Evolutionary conservation across 805 yeast genomes (phyloP).

Genomic region (Wickerhamiella cacticola): DNA sequence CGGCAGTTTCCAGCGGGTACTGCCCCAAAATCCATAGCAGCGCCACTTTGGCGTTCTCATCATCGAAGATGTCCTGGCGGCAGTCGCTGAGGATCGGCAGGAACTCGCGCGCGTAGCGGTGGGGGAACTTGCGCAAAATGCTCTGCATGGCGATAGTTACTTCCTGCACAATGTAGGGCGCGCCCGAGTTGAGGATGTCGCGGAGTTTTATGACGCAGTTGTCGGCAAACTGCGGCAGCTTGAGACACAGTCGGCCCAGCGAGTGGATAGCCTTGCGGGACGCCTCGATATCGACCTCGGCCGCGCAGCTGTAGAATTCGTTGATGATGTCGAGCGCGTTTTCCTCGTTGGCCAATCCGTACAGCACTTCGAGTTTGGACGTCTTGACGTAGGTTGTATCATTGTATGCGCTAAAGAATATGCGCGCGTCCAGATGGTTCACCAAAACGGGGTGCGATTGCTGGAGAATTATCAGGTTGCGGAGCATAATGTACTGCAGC

Average conservation of each 20-base stretch:
- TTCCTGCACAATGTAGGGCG: slow-evolving; percentile 70
- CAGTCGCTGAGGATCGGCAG: slow-evolving; percentile 34
- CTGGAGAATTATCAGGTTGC: slow-evolving; percentile 67
- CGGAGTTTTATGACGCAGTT: slow-evolving; percentile 52
- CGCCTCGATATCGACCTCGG: slow-evolving; percentile 76
- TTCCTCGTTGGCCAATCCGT: slow-evolving; percentile 54
- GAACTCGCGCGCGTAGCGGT: slow-evolving; percentile 32
- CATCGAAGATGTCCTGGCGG: slow-evolving; percentile 44
- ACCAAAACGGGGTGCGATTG: slow-evolving; percentile 14
- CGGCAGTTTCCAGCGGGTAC: slow-evolving; percentile 39
- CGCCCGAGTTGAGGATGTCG: slow-evolving; percentile 49
- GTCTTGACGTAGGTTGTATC: slow-evolving; percentile 84
- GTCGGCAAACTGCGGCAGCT: slow-evolving; percentile 48
- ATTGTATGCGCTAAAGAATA: slow-evolving; percentile 70
- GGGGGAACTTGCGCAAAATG: slow-evolving; percentile 65
- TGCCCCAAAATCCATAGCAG: slow-evolving; percentile 79
- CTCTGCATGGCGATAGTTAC: slow-evolving; percentile 63
- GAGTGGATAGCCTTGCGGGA: slow-evolving; percentile 81
- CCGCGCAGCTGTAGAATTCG: slow-evolving; percentile 76
- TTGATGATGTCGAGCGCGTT: slow-evolving; percentile 51
- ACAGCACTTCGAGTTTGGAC: slow-evolving; percentile 78
- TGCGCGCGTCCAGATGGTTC: slow-evolving; percentile 47
- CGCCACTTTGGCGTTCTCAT: slow-evolving; percentile 67
- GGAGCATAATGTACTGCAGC: slow-evolving; percentile 64
- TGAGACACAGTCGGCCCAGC: slow-evolving; percentile 78